A percentile compares a stretch with the other conserved stretches of the same genome.
Evolutionary conservation across 371 early-diverging fungal species (phyloP).

Genomic region (Mortierella sp.): DNA sequence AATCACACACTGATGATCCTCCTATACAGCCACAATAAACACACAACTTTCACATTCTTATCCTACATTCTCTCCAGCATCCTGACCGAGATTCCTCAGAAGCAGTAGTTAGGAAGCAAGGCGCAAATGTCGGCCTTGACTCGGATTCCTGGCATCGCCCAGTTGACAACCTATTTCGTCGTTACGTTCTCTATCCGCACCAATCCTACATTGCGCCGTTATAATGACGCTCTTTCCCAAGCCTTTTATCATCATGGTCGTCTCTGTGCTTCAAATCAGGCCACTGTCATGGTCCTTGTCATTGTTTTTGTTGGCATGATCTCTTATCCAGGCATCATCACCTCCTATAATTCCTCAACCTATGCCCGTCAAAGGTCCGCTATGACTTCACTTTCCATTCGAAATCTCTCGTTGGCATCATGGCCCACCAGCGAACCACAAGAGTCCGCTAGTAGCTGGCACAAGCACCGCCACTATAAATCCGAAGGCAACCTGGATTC

Average conservation of each 20-base stretch:
- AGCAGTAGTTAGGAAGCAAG: slow-evolving; percentile 3
- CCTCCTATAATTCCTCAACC: slow-evolving; percentile 46
- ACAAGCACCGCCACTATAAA: slow-evolving; percentile 25
- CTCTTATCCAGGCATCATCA: slow-evolving; percentile 64
- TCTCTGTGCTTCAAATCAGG: slow-evolving; percentile 68
- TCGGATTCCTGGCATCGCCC: slow-evolving; percentile 48
- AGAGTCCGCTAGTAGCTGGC: slow-evolving; percentile 42
- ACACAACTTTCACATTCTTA: not conserved
- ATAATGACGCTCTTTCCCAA: slow-evolving; percentile 46
- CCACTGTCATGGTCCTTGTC: slow-evolving; percentile 62
- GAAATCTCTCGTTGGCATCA: slow-evolving; percentile 33
- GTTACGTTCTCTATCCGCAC: slow-evolving; percentile 36
- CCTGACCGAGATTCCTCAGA: not conserved
- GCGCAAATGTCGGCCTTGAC: slow-evolving; percentile 36
- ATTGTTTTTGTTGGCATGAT: slow-evolving; percentile 64
- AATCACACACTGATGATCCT: slow-evolving; percentile 7
- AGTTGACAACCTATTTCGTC: slow-evolving; percentile 28
- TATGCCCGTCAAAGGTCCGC: slow-evolving; percentile 43
- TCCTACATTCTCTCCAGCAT: not conserved
- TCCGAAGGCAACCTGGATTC: slow-evolving; percentile 55
- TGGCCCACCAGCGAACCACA: slow-evolving; percentile 28
- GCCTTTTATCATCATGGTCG: slow-evolving; percentile 75
- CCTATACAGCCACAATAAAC: not conserved
- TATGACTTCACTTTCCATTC: slow-evolving; percentile 55
- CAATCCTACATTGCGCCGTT: slow-evolving; percentile 45